Base-by-base conservation (phyloP, 2,329 filamentous ascomycete species). In the Neofusicoccum sp. region DNA sequence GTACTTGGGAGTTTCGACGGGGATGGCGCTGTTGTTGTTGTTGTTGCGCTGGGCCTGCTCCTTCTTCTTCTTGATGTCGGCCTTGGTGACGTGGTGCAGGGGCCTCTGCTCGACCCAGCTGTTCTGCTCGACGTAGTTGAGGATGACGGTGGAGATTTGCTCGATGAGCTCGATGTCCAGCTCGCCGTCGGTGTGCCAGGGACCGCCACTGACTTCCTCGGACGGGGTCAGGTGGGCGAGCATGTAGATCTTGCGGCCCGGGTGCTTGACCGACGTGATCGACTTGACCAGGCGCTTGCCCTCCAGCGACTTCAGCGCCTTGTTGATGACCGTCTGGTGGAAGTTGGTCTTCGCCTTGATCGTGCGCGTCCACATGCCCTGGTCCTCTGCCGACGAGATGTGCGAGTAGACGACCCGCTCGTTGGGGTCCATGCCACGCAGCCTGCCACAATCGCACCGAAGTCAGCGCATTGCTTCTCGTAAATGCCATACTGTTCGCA, bases 191-290 rank as follows among this genome's bases (percentile, higher is more conserved):
- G 90, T 93, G 74, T 95, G 97, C 91, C 93, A 99, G 7, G 91
- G 89, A 1, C 95, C 95, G 49, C 95, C 95, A 0, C 92, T 96
- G 48, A 96, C 90, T 63, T 95, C 89, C 64, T 97, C 93, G 58
- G 89, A 91, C 0, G 95, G 93, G 9, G 87, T 86, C 63, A 99
- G 84, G 64, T 88, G 88, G 58, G 88, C 86, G 70, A 96, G 88
- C 83, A 99, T 96, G 81, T 95, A 99, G 84, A 96, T 96, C 78
- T 96, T 96, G 72, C 95, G 89, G 66, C 88, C 90, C 30, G 91
- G 91, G 71, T 90, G 88, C 77, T 96, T 92, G 76, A 96, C 92
- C 74, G 89, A 95, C 78, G 93, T 95, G 78, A 98, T 92, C 61
- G 88, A 86, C 69, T 90, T 89, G 74, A 99, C 92, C 72, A 96